Conservation (phyloP, 1,284 basidiomycete genomes). For the Meripilus lineatus region DNA sequence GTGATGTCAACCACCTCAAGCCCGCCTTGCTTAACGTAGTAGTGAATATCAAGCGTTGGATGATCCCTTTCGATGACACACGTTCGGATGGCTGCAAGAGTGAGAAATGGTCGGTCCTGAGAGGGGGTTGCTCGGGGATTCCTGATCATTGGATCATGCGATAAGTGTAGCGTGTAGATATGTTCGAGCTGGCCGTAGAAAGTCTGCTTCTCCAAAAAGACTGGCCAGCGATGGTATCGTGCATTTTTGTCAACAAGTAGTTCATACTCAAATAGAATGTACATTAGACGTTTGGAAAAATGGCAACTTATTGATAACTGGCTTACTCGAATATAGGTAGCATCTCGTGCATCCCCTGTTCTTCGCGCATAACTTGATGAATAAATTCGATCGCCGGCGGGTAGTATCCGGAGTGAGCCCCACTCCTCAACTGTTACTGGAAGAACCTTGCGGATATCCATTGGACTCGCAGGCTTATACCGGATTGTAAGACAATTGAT, state of each 20-base stretch:
- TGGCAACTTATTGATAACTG: background rate
- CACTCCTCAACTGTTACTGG: slow-evolving; percentile 4
- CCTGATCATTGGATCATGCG: no score
- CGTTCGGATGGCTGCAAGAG: no score
- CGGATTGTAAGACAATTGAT: slow-evolving; percentile 7
- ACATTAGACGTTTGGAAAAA: no score
- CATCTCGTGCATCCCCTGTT: slow-evolving; percentile 8
- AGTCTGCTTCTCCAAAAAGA: slow-evolving; percentile 1
- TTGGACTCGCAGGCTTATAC: background rate
- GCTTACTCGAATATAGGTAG: slow-evolving; percentile 14
- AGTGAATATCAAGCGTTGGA: slow-evolving; percentile 17
- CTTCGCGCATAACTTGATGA: background rate
- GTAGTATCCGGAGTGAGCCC: slow-evolving; percentile 11
- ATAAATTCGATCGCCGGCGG: slow-evolving; percentile 13
- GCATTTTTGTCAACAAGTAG: slow-evolving; percentile 13
- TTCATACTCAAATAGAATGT: slow-evolving; percentile 17
- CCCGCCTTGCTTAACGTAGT: slow-evolving; percentile 3
- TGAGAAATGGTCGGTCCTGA: no score
- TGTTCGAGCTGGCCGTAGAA: slow-evolving; percentile 12
- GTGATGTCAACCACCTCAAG: slow-evolving; percentile 9
- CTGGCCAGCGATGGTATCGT: background rate
- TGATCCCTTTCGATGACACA: no score
- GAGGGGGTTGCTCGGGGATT: no score
- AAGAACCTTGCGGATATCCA: background rate
- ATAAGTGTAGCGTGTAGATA: slow-evolving; percentile 1